A percentile compares a stretch with the other conserved stretches of the same genome.
phyloP scores from a whole-genome alignment of 2,329 filamentous ascomycete species.

The Alternaria angustiovoidea region DNA sequence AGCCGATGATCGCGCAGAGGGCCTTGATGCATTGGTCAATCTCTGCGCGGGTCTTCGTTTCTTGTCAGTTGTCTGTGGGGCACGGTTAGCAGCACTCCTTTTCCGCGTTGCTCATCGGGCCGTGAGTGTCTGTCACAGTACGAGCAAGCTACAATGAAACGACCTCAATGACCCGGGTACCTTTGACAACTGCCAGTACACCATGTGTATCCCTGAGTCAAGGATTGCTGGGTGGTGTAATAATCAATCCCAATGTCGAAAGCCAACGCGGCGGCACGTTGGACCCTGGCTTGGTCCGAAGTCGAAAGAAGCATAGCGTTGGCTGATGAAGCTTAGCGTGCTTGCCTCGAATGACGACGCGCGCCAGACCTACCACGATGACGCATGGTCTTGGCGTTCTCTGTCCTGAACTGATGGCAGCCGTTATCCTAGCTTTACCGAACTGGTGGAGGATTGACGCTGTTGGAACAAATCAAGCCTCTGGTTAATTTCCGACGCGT shows the following conservation, averaged over 20 bases:
- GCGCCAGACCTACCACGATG: neutral
- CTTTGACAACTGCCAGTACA: neutral
- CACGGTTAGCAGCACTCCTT: neutral
- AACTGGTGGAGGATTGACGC: conserved; percentile 1
- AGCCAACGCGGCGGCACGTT: neutral
- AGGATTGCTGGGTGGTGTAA: neutral
- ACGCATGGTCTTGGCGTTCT: neutral
- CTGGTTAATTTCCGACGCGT: neutral
- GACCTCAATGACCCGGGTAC: neutral
- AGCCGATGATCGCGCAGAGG: neutral
- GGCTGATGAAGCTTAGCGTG: neutral
- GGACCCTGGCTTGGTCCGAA: neutral
- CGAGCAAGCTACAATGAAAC: neutral
- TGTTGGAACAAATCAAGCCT: neutral
- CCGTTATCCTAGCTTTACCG: neutral
- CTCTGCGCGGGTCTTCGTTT: neutral
- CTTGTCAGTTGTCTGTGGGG: neutral
- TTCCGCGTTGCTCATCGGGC: neutral
- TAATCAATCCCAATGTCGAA: neutral
- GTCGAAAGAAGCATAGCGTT: neutral
- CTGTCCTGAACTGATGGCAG: neutral
- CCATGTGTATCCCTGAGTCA: neutral
- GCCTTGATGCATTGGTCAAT: neutral
- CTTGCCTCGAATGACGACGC: neutral
- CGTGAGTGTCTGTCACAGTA: neutral